Conservation (phyloP, 2,329 filamentous ascomycete species). For the Orbilia oligospora region DNA sequence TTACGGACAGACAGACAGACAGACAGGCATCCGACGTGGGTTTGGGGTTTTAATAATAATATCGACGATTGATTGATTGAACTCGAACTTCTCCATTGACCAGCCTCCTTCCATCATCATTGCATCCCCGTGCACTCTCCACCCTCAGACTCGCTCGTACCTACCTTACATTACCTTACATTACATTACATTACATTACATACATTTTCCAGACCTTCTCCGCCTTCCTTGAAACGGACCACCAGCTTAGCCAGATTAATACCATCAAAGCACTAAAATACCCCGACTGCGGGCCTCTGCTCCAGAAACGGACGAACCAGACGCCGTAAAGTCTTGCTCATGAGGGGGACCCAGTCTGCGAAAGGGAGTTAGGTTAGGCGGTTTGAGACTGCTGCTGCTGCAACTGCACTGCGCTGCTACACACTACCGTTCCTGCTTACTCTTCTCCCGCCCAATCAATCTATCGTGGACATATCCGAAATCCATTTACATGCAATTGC, state of each 20-base stretch:
- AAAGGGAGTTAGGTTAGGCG: conserved; percentile 57
- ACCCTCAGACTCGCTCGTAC: conserved; percentile 10
- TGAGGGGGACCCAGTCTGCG: conserved; percentile 3
- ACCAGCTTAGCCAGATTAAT: conserved; percentile 53
- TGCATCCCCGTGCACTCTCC: not conserved
- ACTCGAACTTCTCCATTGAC: conserved; percentile 49
- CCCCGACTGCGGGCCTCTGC: conserved; percentile 31
- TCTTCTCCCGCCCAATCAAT: conserved; percentile 35
- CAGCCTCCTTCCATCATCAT: conserved; percentile 50
- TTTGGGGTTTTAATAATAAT: too few species aligned
- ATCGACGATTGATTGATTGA: too few species aligned
- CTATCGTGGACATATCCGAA: conserved; percentile 33
- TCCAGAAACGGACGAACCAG: not conserved
- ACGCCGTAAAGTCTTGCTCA: not conserved
- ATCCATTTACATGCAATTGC: conserved; percentile 28
- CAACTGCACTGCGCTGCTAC: not conserved
- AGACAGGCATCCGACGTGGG: not conserved
- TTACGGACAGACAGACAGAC: not conserved
- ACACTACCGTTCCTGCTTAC: conserved; percentile 22
- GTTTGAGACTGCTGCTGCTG: conserved; percentile 30
- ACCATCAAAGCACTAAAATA: conserved; percentile 43
- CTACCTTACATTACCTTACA: too few species aligned
- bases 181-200: too few species aligned
- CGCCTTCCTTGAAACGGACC: conserved; percentile 35
- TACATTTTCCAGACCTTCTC: not conserved